Base-by-base conservation (phyloP, 2,329 filamentous ascomycete species). In the Aspergillus vadensis region DNA sequence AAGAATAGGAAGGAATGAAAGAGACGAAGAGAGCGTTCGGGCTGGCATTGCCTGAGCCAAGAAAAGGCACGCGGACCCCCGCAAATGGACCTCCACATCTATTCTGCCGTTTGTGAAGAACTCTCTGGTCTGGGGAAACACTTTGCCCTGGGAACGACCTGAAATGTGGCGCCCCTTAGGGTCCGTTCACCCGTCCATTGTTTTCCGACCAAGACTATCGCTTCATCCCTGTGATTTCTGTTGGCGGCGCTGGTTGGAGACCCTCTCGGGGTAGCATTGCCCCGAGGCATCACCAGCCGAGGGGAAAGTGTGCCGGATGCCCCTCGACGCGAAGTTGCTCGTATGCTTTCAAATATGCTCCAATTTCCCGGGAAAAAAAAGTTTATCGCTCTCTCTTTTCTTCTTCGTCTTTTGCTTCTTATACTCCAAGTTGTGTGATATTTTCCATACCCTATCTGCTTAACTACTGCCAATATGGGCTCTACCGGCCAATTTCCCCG, bases 401-500 rank as follows among this genome's bases (percentile, higher is more conserved):
- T 63, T 54, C 32, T 32, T 62, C 21, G 39, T 50, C n/a, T 55
- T 64, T 63, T 55, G 38, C 32, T 62, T 25, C 38, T 50, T 10
- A 52, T 64, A 25, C 53, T 53, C 53, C 47, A 30, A 27, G 8
- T 17, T 50, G 54, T 39, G 32, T 57, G 44, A 55, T 32, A 38
- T 41, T 9, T n/a, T 62, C 25, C 62, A 17, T 47, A 2, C 39
- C 23, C 17, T 55, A 19, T 30, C 48, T 30, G 54, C 9, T 25
- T 47, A 41, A 36, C 55, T 43, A 39, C 61, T 50, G 21, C 55
- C 64, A 72, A 53, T 59, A 77, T 76, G 74, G 66, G 67, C 48
- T 64, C 57, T 58, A 58, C 58, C 61, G 8, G 63, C 70, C 30
- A 57, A 38, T 81, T 81, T 60, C 79, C 79, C 61, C 73, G 70